Evolutionary conservation across 306 rosid species (phyloP), one percentile per base, ranked within the genome.

Genomic region (Pyrus communis): DNA sequence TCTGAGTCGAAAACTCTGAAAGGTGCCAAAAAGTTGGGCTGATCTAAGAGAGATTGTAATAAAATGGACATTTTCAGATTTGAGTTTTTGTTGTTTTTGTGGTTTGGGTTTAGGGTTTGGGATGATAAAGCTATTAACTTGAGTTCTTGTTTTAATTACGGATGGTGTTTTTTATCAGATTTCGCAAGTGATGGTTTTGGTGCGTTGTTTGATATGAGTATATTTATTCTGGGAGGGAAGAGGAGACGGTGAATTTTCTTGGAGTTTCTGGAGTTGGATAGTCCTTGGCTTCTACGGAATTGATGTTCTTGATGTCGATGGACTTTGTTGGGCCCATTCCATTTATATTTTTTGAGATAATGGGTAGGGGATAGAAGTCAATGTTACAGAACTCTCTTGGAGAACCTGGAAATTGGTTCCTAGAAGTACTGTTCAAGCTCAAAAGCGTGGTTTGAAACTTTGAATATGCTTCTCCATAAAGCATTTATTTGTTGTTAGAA

Each of bases 1-100:
- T 75, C 79, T 21, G 49, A 28, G 71, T 74, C 17, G 4, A 83
- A 49, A 6, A 35, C 64, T 46, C 13, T 35, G 70, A 79, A 73
- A 27, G 85, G 84, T 4, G 77, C 67, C 22, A 80, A 75, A 31
- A 73, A 19, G 35, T 70, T 69, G 28, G 68, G 72, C 13, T 78
- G 86, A 11, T 86, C 80, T 30, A 84, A 51, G 69, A 81, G 74
- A 38, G 81, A 65, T 4, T 78, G 82, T 27, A 82, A 70, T 33
- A 82, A 73, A 71, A 85, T 78, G 33, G 89, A 84, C 88, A 87
- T 89, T 14, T 25, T 65, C 5, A 12, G 18, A 3, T 54, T 21
- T 51, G 22, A 63, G 52, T 18, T 9, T 57, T 3, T 14, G 14
- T 69, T 69, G 23, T 14, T 69, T 69, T 69, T 17, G 73, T 4